Evolutionary conservation across 2,329 filamentous ascomycete genomes (phyloP), one percentile per base, ranked within the genome.

Genomic region (Rutstroemia sp.): DNA sequence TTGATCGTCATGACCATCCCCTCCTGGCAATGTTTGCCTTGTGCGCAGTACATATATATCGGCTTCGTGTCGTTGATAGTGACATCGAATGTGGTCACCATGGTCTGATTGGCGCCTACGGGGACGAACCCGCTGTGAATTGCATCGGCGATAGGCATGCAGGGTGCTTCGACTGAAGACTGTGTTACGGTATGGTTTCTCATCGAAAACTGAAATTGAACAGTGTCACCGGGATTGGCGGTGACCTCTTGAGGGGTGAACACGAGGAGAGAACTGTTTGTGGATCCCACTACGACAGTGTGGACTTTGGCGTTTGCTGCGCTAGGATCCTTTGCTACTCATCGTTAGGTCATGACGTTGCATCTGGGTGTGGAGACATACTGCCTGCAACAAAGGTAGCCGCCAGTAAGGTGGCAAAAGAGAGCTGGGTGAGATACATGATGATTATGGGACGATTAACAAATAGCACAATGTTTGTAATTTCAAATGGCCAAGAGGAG

Each of bases 131-230:
- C 84, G 5, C 74, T 73, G 12, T 53, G 4, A 4, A 49, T 49
- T 66, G 79, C 78, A 70, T 75, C 47, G 27, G 69, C 66, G 63
- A 87, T 80, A 54, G 87, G 86, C 36, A 78, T 69, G 73, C 88
- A 91, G 9, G 87, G 87, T 54, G 78, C 72, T 64, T 86, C 83
- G 66, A 92, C 92, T 65, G 78, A 82, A 48, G 87, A 89, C 75
- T 91, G 87, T 16, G 84, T 87, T 58, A 91, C 83, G 53, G 87
- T 91, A 78, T 92, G 88, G 76, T 92, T 92, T 63, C 77, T 77
- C 10, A 75, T 75, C 60, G 76, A 74, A 75, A 86, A 87, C 70
- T 86, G 81, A 75, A 86, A 86, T 72, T 85, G 81, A 12, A 87
- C 76, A 73, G 82, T 78, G 64, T 79, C 76, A 60, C 88, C 88